Base-by-base conservation (phyloP, 371 early-diverging fungal species). In the Syncephalastrum racemosum region DNA sequence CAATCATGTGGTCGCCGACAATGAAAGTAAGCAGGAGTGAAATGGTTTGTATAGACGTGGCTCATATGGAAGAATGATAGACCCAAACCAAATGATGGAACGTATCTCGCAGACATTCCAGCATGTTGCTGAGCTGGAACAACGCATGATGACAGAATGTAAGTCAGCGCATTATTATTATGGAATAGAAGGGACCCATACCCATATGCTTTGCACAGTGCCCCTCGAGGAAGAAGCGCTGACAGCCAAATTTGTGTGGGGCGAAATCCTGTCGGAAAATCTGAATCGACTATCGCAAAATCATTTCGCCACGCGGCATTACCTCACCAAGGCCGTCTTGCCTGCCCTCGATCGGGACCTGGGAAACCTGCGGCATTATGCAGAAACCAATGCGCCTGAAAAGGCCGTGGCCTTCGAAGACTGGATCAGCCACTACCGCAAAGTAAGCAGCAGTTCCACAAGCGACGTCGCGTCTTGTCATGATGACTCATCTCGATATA, bases 261-360 rank as follows among this genome's bases (percentile, higher is more conserved):
- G 84, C n/a, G 23, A 58, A 46, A 70, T 73, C 27, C 62, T 91
- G 4, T 79, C 88, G 7, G 85, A 87, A 48, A 90, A 90, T 55
- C 53, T 90, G 36, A 58, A 80, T 2, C 77, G 85, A 10, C 64
- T 89, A 39, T 79, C 87, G 0, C 70, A 83, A 31, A 87, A 89
- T 59, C 77, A 80, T 54, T 88, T 87, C 69, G 88, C 92, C 7
- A 82, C 89, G 18, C 73, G 76, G 44, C 84, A 89, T 65, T 92
- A 85, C 67, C 57, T 89, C 16, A 63, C 77, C 22, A 72, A 71
- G 2, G 82, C 85, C 49, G 83, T 90, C 22, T 66, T 80, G 19
- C 88, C 90, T 23, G 81, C 80, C 1, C 70, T 92, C 4, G 68
- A 79, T 25, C 64, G 64, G 6, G 89, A 89, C 60, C 62, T 88